Percentiles rank a stretch among this genome's conserved stretches.
Evolutionary conservation across 1,284 basidiomycete species (phyloP).

Genomic region (Ustilago tritici): DNA sequence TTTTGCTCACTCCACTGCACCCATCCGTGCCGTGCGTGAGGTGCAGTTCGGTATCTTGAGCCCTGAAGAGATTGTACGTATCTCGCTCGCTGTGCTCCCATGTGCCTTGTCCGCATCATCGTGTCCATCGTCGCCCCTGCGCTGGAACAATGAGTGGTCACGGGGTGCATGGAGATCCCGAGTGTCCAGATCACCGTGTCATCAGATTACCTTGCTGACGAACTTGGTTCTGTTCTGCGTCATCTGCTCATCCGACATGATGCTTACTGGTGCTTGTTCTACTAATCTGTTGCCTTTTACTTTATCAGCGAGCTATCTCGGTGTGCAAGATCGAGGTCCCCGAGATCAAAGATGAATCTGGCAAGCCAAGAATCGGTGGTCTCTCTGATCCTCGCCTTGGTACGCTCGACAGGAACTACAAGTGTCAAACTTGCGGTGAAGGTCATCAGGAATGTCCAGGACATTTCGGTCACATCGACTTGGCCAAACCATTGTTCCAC

Average conservation of each 20-base stretch:
- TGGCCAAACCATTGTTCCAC: conserved; percentile 95
- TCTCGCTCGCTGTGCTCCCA: conserved; percentile 17
- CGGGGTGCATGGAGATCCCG: background rate
- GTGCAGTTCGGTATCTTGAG: conserved; percentile 99
- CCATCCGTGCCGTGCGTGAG: conserved; percentile 84
- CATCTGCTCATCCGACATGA: background rate
- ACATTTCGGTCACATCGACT: conserved; percentile 98
- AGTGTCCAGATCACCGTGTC: conserved; percentile 22
- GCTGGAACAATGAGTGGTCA: background rate
- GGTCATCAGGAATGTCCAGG: conserved; percentile 78
- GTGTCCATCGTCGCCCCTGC: background rate
- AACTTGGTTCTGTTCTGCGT: conserved; percentile 1
- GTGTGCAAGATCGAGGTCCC: conserved; percentile 98
- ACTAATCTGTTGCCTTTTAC: background rate
- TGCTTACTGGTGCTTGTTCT: background rate
- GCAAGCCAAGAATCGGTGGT: conserved; percentile 88
- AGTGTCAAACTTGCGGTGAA: conserved; percentile 98
- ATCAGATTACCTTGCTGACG: conserved; percentile 20
- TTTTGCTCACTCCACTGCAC: conserved; percentile 86
- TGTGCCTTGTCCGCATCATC: conserved; percentile 3
- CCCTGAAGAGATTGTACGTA: conserved; percentile 89
- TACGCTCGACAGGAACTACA: conserved; percentile 97
- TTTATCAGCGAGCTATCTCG: conserved; percentile 85
- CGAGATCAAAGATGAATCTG: conserved; percentile 93
- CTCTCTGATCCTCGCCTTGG: conserved; percentile 98